A percentile compares a stretch with the other conserved stretches of the same genome.
Evolutionary conservation across 2,329 filamentous ascomycete genomes (phyloP).

Genomic region (Colletotrichum sp.): DNA sequence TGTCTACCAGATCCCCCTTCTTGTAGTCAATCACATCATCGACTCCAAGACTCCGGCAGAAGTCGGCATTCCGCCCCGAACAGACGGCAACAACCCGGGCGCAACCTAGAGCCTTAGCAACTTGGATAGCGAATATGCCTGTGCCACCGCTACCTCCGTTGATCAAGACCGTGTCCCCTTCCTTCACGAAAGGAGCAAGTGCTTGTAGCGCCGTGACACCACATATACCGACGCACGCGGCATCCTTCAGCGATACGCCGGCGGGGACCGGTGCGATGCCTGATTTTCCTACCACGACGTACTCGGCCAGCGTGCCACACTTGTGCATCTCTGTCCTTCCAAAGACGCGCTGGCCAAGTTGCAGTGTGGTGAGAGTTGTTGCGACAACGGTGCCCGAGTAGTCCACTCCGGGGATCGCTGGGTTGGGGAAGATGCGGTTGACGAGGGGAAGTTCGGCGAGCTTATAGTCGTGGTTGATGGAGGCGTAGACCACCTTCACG

Average conservation of each 20-base stretch:
- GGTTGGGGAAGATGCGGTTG: slow-evolving; percentile 35
- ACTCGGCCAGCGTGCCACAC: slow-evolving; percentile 49
- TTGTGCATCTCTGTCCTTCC: slow-evolving; percentile 35
- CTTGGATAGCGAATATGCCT: slow-evolving; percentile 40
- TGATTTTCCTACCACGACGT: slow-evolving; percentile 35
- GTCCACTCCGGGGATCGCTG: slow-evolving; percentile 54
- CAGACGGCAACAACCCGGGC: slow-evolving; percentile 35
- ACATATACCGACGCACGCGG: slow-evolving; percentile 26
- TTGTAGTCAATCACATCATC: slow-evolving; percentile 42
- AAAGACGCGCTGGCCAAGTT: slow-evolving; percentile 47
- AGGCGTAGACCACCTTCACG: slow-evolving; percentile 44
- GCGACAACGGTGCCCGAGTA: slow-evolving; percentile 53
- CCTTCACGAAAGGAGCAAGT: slow-evolving; percentile 32
- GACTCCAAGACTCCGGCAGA: slow-evolving; percentile 37
- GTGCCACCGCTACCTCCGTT: slow-evolving; percentile 49
- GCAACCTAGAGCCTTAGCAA: slow-evolving; percentile 36
- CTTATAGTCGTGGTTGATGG: slow-evolving; percentile 57
- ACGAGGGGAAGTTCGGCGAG: slow-evolving; percentile 38
- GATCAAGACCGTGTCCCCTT: slow-evolving; percentile 46
- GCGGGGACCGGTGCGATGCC: slow-evolving; percentile 42
- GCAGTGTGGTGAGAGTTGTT: slow-evolving; percentile 27
- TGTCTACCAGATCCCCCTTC: slow-evolving; percentile 9
- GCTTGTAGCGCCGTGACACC: slow-evolving; percentile 27
- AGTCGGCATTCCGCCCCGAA: slow-evolving; percentile 35
- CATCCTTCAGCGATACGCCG: slow-evolving; percentile 27